Conservation (phyloP, 164 flowering plant species). For the Sextonia rubra region DNA sequence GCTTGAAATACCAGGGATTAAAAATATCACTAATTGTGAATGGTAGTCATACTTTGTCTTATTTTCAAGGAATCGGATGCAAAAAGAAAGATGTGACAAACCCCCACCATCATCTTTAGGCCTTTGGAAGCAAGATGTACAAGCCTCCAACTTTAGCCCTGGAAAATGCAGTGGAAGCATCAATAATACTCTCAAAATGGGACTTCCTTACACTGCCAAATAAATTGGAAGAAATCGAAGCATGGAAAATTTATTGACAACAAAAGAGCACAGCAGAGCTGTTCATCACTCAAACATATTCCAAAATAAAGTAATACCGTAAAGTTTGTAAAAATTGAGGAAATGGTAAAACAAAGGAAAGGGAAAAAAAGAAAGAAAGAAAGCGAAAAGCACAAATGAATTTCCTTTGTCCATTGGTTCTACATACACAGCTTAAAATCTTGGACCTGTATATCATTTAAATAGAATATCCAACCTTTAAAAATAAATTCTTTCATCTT, state of each 20-base stretch:
- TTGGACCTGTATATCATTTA: not conserved
- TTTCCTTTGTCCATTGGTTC: not conserved
- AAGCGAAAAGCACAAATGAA: not conserved
- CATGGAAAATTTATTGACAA: conserved; percentile 9
- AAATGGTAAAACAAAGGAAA: not conserved
- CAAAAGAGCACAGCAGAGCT: conserved; percentile 12
- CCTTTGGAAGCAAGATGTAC: conserved; percentile 45
- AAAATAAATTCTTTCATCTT: not conserved
- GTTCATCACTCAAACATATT: conserved; percentile 3
- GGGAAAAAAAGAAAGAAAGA: not conserved
- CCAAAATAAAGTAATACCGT: conserved; percentile 4
- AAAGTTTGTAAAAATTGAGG: not conserved
- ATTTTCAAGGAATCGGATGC: conserved; percentile 26
- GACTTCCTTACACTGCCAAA: conserved; percentile 28
- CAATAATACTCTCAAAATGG: conserved; percentile 39
- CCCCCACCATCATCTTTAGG: conserved; percentile 45
- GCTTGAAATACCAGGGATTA: conserved; percentile 27
- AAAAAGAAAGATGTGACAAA: conserved; percentile 35
- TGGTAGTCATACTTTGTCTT: conserved; percentile 9
- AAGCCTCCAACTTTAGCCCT: conserved; percentile 55
- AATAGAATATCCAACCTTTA: not conserved
- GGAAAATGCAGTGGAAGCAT: conserved; percentile 71
- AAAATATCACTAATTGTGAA: conserved; percentile 14
- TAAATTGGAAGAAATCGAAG: conserved; percentile 15
- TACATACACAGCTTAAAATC: conserved; percentile 6